These are phyloP conservation scores for Cytauxzoon felis DNA, from an alignment of 169 alveolate genomes.

Conservation along the genomic window DNA sequence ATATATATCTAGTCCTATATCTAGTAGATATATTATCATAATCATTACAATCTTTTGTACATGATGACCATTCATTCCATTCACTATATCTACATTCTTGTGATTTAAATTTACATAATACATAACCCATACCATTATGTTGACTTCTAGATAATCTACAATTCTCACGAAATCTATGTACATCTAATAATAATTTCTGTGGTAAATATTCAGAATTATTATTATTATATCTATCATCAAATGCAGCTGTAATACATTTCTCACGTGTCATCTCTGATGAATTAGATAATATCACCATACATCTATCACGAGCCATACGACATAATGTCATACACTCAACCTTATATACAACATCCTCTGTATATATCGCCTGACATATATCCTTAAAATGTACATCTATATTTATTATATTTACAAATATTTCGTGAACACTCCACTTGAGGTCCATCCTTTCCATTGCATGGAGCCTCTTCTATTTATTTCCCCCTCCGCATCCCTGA, in stretches of 20 bases:
- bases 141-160: constrained; percentile 20
- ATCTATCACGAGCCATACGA: background rate
- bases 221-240: background rate
- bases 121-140: constrained; percentile 56
- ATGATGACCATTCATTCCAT: constrained; percentile 71
- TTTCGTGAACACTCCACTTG: too few relatives aligned
- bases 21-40: constrained; percentile 37
- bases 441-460: too few relatives aligned
- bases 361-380: background rate
- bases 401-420: background rate
- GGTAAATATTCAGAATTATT: background rate
- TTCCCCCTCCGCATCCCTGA: too few relatives aligned
- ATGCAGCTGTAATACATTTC: background rate
- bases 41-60: constrained; percentile 54
- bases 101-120: constrained; percentile 60
- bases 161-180: background rate
- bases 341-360: too few relatives aligned
- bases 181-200: background rate
- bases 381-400: background rate
- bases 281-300: background rate
- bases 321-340: constrained; percentile 9
- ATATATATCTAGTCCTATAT: constrained; percentile 33
- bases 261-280: background rate
- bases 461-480: too few relatives aligned
- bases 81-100: constrained; percentile 22